These are phyloP conservation scores for Quercus alba DNA, from an alignment of 306 rosid species.

Conservation along the genomic window DNA sequence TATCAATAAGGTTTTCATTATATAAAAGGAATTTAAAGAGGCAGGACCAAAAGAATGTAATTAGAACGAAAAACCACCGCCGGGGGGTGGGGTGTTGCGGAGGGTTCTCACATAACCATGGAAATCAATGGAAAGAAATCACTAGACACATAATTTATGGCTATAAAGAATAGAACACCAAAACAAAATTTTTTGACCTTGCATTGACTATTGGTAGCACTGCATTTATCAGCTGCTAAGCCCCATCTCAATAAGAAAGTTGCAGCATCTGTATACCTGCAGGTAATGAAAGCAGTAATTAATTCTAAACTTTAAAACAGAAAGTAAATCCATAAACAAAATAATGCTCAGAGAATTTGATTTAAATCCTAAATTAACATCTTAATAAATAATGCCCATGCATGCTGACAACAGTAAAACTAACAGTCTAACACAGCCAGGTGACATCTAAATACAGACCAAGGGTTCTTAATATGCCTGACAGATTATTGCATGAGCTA, in stretches of 20 bases:
- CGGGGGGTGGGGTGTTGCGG: no score
- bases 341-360: no score
- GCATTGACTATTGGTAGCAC: slow-evolving; percentile 85
- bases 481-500: no score
- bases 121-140: not conserved
- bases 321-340: no score
- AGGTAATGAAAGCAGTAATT: not conserved
- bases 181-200: slow-evolving; percentile 42
- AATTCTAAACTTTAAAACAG: no score
- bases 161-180: not conserved
- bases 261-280: slow-evolving; percentile 89
- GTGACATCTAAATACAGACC: no score
- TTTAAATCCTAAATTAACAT: no score
- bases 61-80: no score
- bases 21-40: not conserved
- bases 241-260: slow-evolving; percentile 70
- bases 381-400: no score
- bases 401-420: no score
- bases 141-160: not conserved
- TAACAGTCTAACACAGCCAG: no score
- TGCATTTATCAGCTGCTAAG: slow-evolving; percentile 84
- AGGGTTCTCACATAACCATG: not conserved
- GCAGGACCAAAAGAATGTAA: not conserved
- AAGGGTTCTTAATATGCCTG: no score
- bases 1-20: not conserved